Base-by-base conservation (phyloP, 2,329 filamentous ascomycete genomes). In the Trichoderma aggressivum region DNA sequence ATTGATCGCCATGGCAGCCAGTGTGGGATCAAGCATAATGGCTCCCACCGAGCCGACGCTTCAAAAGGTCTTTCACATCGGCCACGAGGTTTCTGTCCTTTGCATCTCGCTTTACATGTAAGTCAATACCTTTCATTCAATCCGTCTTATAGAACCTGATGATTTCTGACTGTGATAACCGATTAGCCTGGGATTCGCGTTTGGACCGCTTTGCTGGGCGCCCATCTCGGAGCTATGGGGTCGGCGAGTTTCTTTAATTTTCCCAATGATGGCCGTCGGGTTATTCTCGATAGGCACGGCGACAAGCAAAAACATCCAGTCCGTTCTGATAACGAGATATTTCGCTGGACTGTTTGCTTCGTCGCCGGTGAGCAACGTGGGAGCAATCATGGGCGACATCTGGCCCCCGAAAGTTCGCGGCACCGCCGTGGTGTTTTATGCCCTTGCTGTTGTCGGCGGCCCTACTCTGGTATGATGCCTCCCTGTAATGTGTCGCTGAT, bases 261-360 rank as follows among this genome's bases (percentile, higher is more conserved):
- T 34, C 76, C 87, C 59, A 71, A 34, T 78, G 26, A 75, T 81
- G 76, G 82, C 87, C 24, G 85, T 84, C 75, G 75, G 84, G 7
- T 84, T 85, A 2, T 92, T 92, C 80, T 90, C 87, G 75, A 87
- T 86, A 55, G 90, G 85, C 12, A 85, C 84, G 28, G 86, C 88
- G 1, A 89, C 86, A 2, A 82, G 86, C 1, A 80, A 86, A 72
- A 90, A 88, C 75, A 87, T 89, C 58, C 80, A 83, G 72, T 86
- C 87, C 0, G 80, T 92, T 2, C 80, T 92, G 30, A 84, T 91
- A 43, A 83, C 91, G 28, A 86, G 82, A 39, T 92, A 92, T 80
- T 87, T 92, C 67, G 86, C 86, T 14, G 88, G 88, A n/a, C 79
- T 86, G 3, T 90, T 90, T 75, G 88, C 88, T 18, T 86, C 86